Evolutionary conservation across 306 rosid genomes (phyloP).

Genomic region (Sicyos baderoa): DNA sequence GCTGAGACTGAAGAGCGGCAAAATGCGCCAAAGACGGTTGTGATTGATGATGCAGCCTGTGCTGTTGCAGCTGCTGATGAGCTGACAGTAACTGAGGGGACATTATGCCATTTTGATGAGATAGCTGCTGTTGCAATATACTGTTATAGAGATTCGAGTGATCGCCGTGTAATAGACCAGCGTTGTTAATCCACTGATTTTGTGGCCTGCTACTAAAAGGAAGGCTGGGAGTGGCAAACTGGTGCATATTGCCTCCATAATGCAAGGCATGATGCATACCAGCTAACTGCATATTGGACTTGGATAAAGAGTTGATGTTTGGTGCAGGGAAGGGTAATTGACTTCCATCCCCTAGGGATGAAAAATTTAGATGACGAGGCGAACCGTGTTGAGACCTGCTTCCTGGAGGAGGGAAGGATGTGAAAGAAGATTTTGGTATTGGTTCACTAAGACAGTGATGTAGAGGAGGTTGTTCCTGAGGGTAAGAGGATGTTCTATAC

Average conservation of each 20-base stretch:
- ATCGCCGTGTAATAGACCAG: slow-evolving; percentile 45
- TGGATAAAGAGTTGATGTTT: slow-evolving; percentile 41
- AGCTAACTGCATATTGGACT: slow-evolving; percentile 44
- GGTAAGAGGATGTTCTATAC: slow-evolving; percentile 85
- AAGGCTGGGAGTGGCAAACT: slow-evolving; percentile 31
- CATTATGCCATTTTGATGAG: slow-evolving; percentile 41
- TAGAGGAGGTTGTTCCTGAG: slow-evolving; percentile 70
- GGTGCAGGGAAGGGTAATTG: slow-evolving; percentile 45
- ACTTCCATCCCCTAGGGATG: slow-evolving; percentile 42
- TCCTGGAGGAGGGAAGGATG: slow-evolving; percentile 39
- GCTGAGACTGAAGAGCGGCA: slow-evolving; percentile 44
- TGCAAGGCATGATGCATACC: slow-evolving; percentile 47
- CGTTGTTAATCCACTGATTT: slow-evolving; percentile 50
- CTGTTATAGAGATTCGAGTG: slow-evolving; percentile 35
- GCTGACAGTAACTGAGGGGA: slow-evolving; percentile 47
- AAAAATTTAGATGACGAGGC: slow-evolving; percentile 43
- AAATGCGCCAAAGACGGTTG: slow-evolving; percentile 46
- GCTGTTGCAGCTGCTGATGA: slow-evolving; percentile 49
- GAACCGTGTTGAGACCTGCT: slow-evolving; percentile 47
- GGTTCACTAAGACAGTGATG: slow-evolving; percentile 60
- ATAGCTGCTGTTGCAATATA: slow-evolving; percentile 76
- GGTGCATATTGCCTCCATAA: slow-evolving; percentile 54
- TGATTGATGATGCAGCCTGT: slow-evolving; percentile 42
- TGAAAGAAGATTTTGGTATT: slow-evolving; percentile 50
- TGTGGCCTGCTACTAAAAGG: slow-evolving; percentile 39